Percentiles rank a stretch among this genome's conserved stretches.
These are phyloP conservation scores for Ambrosiella beaveri DNA, from an alignment of 2,329 filamentous ascomycete species.

Conservation along the genomic window DNA sequence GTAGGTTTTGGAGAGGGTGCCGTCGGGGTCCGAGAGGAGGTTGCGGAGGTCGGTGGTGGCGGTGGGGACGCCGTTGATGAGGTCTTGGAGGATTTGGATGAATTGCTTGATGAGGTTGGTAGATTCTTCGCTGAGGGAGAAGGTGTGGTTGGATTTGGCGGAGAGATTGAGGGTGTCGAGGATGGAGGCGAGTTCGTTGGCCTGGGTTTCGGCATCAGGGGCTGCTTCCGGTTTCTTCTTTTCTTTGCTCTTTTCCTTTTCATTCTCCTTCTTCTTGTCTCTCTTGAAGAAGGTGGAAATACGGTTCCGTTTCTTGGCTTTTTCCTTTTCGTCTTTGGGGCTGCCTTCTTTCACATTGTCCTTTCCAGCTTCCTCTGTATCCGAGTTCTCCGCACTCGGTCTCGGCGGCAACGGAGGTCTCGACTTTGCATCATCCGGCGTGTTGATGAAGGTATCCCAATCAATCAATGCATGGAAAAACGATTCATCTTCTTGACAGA, in stretches of 20 bases:
- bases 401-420: slow-evolving; percentile 39
- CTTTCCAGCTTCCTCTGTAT: not conserved
- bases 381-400: not conserved
- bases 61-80: slow-evolving; percentile 81
- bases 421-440: slow-evolving; percentile 25
- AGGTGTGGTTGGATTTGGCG: slow-evolving; percentile 69
- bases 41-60: slow-evolving; percentile 72
- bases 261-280: not conserved
- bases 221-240: not conserved
- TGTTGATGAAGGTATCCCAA: slow-evolving; percentile 7
- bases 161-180: slow-evolving; percentile 73
- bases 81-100: slow-evolving; percentile 78
- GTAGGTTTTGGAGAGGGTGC: slow-evolving; percentile 40
- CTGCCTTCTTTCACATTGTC: not conserved
- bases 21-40: slow-evolving; percentile 44
- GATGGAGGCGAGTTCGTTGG: slow-evolving; percentile 59
- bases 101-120: slow-evolving; percentile 53
- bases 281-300: too few species aligned
- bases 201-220: slow-evolving; percentile 21
- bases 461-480: slow-evolving; percentile 38
- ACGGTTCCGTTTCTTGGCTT: slow-evolving; percentile 18
- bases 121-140: slow-evolving; percentile 70
- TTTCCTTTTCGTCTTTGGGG: slow-evolving; percentile 16
- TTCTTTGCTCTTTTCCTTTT: not conserved
- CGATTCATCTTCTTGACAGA: slow-evolving; percentile 38